Percentiles rank a stretch among this genome's conserved stretches.
Evolutionary conservation across 1,284 basidiomycete genomes (phyloP).

Genomic region (Afroboletus lepidellus): DNA sequence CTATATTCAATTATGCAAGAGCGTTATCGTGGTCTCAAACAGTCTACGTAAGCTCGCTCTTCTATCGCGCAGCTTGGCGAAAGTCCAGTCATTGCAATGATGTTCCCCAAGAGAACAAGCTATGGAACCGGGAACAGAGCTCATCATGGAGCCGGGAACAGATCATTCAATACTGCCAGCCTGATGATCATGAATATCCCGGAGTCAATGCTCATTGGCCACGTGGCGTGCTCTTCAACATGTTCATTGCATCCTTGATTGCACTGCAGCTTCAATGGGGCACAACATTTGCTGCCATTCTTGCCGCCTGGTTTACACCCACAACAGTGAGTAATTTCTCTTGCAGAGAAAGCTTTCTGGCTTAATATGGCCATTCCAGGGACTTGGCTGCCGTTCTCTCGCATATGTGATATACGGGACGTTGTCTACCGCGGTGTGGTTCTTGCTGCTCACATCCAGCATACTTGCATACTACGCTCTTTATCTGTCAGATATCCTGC

Average conservation of each 20-base stretch:
- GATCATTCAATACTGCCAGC: slow-evolving; percentile 29
- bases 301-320: slow-evolving; percentile 39
- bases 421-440: slow-evolving; percentile 38
- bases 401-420: slow-evolving; percentile 39
- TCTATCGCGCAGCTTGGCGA: slow-evolving; percentile 24
- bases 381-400: slow-evolving; percentile 41
- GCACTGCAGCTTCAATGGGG: slow-evolving; percentile 41
- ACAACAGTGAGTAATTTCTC: slow-evolving; percentile 26
- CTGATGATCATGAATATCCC: slow-evolving; percentile 2
- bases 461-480: slow-evolving; percentile 34
- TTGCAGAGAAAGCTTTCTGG: neutral
- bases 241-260: slow-evolving; percentile 35
- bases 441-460: slow-evolving; percentile 39
- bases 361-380: slow-evolving; percentile 7
- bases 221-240: slow-evolving; percentile 31
- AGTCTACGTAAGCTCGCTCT: slow-evolving; percentile 17
- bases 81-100: slow-evolving; percentile 4
- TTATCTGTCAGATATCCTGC: slow-evolving; percentile 2
- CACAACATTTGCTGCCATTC: slow-evolving; percentile 36
- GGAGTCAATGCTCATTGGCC: slow-evolving; percentile 24
- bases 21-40: slow-evolving; percentile 25
- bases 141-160: slow-evolving; percentile 28
- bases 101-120: neutral
- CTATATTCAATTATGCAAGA: slow-evolving; percentile 37
- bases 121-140: slow-evolving; percentile 6